Evolutionary conservation across 139 green algal genomes (phyloP).

Genomic region (Pedinophyceae sp.): DNA sequence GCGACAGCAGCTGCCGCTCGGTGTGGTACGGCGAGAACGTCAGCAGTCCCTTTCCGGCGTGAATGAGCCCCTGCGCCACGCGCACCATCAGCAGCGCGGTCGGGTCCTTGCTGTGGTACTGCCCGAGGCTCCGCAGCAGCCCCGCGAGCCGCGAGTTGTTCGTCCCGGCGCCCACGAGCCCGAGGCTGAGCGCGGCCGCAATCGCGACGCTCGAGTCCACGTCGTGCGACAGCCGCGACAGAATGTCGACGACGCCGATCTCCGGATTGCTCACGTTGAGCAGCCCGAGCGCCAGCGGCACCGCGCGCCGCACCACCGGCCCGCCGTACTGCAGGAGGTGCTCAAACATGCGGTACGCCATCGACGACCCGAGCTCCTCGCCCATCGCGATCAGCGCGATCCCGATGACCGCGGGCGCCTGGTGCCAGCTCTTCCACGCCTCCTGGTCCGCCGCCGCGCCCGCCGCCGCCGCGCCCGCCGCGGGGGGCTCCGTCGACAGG

Average conservation of each 20-base stretch:
- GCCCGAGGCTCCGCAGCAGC: conserved; percentile 63
- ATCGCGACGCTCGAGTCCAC: conserved; percentile 42
- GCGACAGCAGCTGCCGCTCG: conserved; percentile 68
- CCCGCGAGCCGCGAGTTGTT: conserved; percentile 86
- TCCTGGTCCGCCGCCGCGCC: conserved; percentile 15
- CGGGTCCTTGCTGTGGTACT: conserved; percentile 98
- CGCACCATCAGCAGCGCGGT: conserved; percentile 77
- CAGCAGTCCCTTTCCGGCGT: conserved; percentile 96
- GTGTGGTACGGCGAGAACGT: conserved; percentile 80
- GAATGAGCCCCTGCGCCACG: conserved; percentile 61
- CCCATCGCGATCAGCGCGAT: conserved; percentile 82
- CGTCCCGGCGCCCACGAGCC: conserved; percentile 83
- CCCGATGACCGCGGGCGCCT: neutral
- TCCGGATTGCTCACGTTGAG: conserved; percentile 75
- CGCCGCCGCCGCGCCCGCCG: neutral
- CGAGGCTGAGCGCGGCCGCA: conserved; percentile 66
- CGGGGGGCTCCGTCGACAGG: conserved; percentile 40
- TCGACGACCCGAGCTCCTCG: conserved; percentile 80
- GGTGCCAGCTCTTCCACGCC: conserved; percentile 33
- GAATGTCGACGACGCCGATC: conserved; percentile 72
- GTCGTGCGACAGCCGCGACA: conserved; percentile 85
- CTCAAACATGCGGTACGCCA: conserved; percentile 76
- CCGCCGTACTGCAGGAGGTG: conserved; percentile 88
- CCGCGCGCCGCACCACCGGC: conserved; percentile 33
- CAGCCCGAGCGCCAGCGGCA: conserved; percentile 79